A percentile compares a stretch with the other conserved stretches of the same genome.
Evolutionary conservation across 2,329 filamentous ascomycete genomes (phyloP).

Genomic region (Hymenoscyphus linearis): DNA sequence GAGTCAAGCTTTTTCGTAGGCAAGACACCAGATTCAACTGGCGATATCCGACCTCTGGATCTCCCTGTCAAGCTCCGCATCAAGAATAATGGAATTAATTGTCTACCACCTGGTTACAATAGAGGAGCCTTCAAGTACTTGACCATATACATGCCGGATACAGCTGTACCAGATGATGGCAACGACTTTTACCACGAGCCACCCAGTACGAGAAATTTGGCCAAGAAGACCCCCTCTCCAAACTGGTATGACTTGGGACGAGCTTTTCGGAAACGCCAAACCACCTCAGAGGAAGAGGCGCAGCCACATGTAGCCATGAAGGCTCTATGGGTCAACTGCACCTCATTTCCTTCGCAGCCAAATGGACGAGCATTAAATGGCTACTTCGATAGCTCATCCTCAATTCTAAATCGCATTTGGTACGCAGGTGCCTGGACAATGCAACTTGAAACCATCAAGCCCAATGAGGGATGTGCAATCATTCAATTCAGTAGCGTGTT

Average conservation of each 20-base stretch:
- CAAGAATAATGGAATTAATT: slow-evolving; percentile 30
- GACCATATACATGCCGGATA: slow-evolving; percentile 32
- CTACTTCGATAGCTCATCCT: slow-evolving; percentile 46
- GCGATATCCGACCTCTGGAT: slow-evolving; percentile 30
- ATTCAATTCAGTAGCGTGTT: slow-evolving; percentile 34
- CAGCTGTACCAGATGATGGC: slow-evolving; percentile 19
- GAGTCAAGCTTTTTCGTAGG: slow-evolving; percentile 35
- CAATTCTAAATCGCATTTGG: slow-evolving; percentile 49
- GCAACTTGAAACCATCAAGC: slow-evolving; percentile 38
- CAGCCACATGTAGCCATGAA: slow-evolving; percentile 32
- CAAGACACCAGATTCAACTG: slow-evolving; percentile 33
- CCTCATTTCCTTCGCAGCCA: slow-evolving; percentile 39
- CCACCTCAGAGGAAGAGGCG: slow-evolving; percentile 10
- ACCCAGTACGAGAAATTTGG: slow-evolving; percentile 1
- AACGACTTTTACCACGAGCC: background rate
- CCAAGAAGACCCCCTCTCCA: background rate
- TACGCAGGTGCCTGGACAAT: slow-evolving; percentile 45
- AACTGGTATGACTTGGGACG: slow-evolving; percentile 12
- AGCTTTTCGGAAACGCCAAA: background rate
- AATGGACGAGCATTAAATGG: slow-evolving; percentile 48
- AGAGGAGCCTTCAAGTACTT: slow-evolving; percentile 39
- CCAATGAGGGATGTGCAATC: slow-evolving; percentile 32
- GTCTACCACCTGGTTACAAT: slow-evolving; percentile 33
- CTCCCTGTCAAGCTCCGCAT: slow-evolving; percentile 31
- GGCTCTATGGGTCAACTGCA: slow-evolving; percentile 37